phyloP scores from a whole-genome alignment of 345 rosid species.

The Lepidium didymum region DNA sequence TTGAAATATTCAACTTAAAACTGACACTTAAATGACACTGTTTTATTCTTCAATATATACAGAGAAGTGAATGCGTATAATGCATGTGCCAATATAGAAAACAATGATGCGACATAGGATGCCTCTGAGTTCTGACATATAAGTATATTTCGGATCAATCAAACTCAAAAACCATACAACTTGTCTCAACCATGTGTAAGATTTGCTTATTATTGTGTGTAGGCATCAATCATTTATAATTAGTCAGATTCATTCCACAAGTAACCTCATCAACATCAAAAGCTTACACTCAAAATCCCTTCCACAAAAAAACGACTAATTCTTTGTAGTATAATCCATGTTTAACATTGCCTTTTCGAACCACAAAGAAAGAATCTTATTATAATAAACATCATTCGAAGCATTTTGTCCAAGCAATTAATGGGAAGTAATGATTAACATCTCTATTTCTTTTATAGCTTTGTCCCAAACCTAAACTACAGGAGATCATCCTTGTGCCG shows the following conservation, averaged over 20 bases:
- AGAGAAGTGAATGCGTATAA: background rate
- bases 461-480: conserved; percentile 18
- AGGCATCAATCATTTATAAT: conserved; percentile 13
- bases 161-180: conserved; percentile 19
- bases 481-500: conserved; percentile 14
- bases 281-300: background rate
- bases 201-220: conserved; percentile 19
- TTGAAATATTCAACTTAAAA: too few relatives aligned
- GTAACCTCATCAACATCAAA: conserved; percentile 8
- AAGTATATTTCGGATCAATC: conserved; percentile 4
- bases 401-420: background rate
- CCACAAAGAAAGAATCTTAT: background rate
- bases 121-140: conserved; percentile 23
- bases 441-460: conserved; percentile 6
- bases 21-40: too few relatives aligned
- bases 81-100: conserved; percentile 7
- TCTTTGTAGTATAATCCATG: conserved; percentile 15
- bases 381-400: background rate
- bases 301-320: background rate
- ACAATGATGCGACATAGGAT: conserved; percentile 23
- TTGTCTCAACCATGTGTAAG: conserved; percentile 26
- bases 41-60: too few relatives aligned
- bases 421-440: conserved; percentile 9
- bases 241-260: conserved; percentile 11
- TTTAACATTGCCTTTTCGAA: background rate